Percentiles rank a stretch among this genome's conserved stretches.
Conservation (phyloP, 192 early-diverging fungal genomes). For the Allomyces javanicus region DNA sequence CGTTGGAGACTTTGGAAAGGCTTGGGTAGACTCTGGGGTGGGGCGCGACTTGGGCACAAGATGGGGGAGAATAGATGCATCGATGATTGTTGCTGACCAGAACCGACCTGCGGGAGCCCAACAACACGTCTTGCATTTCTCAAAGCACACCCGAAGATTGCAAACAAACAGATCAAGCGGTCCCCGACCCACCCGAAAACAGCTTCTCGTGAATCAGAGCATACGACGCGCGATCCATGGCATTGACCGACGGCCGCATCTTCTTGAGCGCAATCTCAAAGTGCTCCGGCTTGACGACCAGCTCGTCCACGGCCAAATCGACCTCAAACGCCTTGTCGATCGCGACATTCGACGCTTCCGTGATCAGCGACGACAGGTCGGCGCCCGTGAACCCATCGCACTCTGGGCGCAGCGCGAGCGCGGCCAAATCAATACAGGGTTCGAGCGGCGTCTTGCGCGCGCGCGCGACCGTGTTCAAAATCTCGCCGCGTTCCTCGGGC, state of each 20-base stretch:
- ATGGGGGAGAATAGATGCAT: too few species aligned
- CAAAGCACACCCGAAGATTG: too few species aligned
- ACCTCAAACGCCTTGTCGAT: not conserved
- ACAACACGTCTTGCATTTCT: too few species aligned
- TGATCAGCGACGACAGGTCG: conserved; percentile 30
- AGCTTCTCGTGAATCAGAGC: not conserved
- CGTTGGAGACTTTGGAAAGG: too few species aligned
- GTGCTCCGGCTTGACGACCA: not conserved
- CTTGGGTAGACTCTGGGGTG: too few species aligned
- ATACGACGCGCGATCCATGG: not conserved
- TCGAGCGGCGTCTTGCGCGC: conserved; percentile 49
- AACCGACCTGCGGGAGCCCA: too few species aligned
- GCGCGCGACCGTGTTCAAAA: conserved; percentile 51
- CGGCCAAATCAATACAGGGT: conserved; percentile 25
- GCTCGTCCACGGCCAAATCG: not conserved
- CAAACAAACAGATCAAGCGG: too few species aligned
- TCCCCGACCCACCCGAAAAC: not conserved
- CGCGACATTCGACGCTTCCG: conserved; percentile 18
- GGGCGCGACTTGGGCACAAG: too few species aligned
- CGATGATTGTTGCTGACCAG: too few species aligned
- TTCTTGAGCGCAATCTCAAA: not conserved
- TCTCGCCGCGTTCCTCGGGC: conserved; percentile 56
- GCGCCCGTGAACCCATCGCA: conserved; percentile 41
- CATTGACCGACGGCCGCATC: not conserved
- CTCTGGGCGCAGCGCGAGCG: conserved; percentile 17